These are phyloP conservation scores for Allium sativum DNA, from an alignment of 106 monocot genomes.

Conservation along the genomic window DNA sequence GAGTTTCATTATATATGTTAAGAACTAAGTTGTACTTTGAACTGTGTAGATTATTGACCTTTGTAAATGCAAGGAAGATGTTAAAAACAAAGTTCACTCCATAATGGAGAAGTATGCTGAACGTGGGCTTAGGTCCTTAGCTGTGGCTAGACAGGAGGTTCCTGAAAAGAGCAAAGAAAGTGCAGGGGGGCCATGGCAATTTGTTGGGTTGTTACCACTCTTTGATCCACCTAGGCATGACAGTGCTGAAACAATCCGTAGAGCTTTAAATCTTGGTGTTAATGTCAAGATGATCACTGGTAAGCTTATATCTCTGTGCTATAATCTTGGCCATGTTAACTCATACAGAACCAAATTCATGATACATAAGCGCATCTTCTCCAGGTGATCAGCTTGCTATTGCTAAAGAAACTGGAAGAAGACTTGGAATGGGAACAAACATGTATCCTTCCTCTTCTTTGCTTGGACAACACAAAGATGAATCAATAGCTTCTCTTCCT, in stretches of 20 bases:
- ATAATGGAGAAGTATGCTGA: conserved; percentile 66
- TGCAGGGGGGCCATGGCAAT: conserved; percentile 80
- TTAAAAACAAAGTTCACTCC: conserved; percentile 38
- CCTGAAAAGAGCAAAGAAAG: conserved; percentile 82
- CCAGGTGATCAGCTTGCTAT: conserved; percentile 58
- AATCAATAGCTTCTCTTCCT: conserved; percentile 38
- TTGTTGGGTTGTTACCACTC: conserved; percentile 76
- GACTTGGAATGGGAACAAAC: conserved; percentile 60
- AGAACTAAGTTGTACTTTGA: neutral
- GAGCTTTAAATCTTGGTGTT: conserved; percentile 89
- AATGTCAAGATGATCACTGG: conserved; percentile 99
- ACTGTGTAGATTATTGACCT: conserved; percentile 34
- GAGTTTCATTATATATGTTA: neutral
- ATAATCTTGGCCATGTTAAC: neutral
- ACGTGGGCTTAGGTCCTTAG: conserved; percentile 61
- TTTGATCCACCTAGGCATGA: conserved; percentile 97
- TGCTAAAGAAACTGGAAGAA: conserved; percentile 50
- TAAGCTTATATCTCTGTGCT: conserved; percentile 1
- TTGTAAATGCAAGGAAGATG: conserved; percentile 54
- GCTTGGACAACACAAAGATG: conserved; percentile 71
- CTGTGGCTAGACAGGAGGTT: conserved; percentile 56
- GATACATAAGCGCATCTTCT: neutral
- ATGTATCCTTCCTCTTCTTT: conserved; percentile 60
- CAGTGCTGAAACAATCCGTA: conserved; percentile 93
- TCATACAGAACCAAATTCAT: neutral